Conservation (phyloP, 768 basidiomycete species). For the Glaciozyma martinii region DNA sequence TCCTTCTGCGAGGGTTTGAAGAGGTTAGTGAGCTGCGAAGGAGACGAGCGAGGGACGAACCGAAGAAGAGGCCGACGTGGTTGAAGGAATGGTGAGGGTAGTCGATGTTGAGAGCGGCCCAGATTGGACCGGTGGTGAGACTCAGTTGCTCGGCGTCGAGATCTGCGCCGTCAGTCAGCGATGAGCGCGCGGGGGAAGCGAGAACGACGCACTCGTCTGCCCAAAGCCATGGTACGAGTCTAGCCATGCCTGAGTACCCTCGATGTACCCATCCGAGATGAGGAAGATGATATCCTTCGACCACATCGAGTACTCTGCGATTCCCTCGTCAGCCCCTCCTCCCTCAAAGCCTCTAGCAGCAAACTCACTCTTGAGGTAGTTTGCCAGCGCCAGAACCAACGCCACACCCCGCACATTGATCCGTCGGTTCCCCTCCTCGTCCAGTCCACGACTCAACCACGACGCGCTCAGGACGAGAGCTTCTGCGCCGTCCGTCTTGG, state of each 20-base stretch:
- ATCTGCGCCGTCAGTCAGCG: conserved; percentile 44
- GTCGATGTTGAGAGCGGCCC: conserved; percentile 89
- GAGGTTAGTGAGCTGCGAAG: neutral
- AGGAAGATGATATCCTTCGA: conserved; percentile 88
- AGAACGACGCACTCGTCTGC: conserved; percentile 52
- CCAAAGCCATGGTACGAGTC: conserved; percentile 64
- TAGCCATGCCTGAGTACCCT: conserved; percentile 90
- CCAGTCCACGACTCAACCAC: conserved; percentile 56
- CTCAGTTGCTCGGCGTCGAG: conserved; percentile 56
- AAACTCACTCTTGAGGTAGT: conserved; percentile 65
- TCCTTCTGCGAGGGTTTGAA: conserved; percentile 55
- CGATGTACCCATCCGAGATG: conserved; percentile 74
- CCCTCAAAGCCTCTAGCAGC: neutral
- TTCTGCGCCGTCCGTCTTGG: conserved; percentile 86
- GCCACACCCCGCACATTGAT: conserved; percentile 79
- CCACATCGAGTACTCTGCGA: conserved; percentile 73
- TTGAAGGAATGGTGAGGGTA: conserved; percentile 96
- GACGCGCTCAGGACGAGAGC: conserved; percentile 86
- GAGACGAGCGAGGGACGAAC: conserved; percentile 44
- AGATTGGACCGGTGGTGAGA: conserved; percentile 74
- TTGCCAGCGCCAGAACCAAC: conserved; percentile 72
- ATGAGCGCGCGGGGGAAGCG: too few relatives aligned
- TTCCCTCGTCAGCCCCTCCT: neutral
- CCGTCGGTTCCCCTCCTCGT: conserved; percentile 11
- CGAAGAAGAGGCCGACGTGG: conserved; percentile 88